Base-by-base conservation (phyloP, 306 rosid genomes). In the Lathyrus oleraceus region DNA sequence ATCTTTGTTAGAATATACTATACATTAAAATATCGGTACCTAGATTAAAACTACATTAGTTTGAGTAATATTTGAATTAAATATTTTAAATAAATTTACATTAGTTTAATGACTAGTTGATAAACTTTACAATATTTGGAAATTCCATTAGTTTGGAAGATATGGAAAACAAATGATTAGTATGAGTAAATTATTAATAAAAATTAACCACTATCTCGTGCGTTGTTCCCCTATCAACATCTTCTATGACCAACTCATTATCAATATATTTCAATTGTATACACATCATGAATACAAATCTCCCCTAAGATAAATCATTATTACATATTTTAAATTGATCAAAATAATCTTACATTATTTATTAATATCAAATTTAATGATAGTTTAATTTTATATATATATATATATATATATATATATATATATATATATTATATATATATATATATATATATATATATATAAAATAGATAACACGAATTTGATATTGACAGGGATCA, bases 121-220 rank as follows among this genome's bases (percentile, higher is more conserved):
- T 35, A 19, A 19, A 42, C 61, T 45, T 62, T 20, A 8, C 4
- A 17, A 7, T 11, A 61, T 69, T 32, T 5, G 12, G 6, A 76
- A 61, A 61, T 52, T 51, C 67, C 32, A 61, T 61, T 9, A 42
- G 35, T 76, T 76, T 64, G 78, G 78, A 64, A 53, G 45, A 64
- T 74, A 65, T 45, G 40, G 16, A 14, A 61, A 69, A 52, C 60
- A 25, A 8, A 23, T 51, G 67, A 62, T 28, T 51, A 28, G 40
- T 21, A 48, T 49, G 53, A 44, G 12, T 39, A 17, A 51, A 20
- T 21, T 13, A 65, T 39, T 3, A 23, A 25, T 52, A 40, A 54
- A 36, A 71, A 65, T 25, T 69, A 35, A 56, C 11, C 52, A 58
- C 59, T 48, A 40, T 67, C 36, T 76, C 13, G 11, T 67, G 54